Evolutionary conservation across 2,329 filamentous ascomycete genomes (phyloP).

Genomic region (Aspergillus sclerotialis): DNA sequence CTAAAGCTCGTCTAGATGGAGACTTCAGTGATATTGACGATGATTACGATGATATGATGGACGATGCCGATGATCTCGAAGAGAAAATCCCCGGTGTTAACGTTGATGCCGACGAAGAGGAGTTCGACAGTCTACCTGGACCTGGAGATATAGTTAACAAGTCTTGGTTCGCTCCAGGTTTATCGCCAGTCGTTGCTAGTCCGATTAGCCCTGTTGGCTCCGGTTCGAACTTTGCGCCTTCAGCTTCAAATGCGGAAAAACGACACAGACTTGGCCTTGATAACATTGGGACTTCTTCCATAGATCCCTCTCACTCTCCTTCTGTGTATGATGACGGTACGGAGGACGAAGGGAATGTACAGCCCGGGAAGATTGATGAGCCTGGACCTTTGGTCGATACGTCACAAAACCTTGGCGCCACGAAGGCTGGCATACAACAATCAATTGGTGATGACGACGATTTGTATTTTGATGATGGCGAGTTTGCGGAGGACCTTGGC

Average conservation of each 20-base stretch:
- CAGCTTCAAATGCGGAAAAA: background rate
- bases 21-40: conserved; percentile 37
- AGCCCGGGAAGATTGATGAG: background rate
- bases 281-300: background rate
- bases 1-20: conserved; percentile 19
- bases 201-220: conserved; percentile 20
- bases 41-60: conserved; percentile 39
- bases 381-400: conserved; percentile 1
- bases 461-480: conserved; percentile 42
- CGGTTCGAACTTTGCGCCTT: conserved; percentile 9
- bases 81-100: conserved; percentile 44
- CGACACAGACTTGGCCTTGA: background rate
- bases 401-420: background rate
- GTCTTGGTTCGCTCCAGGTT: conserved; percentile 27
- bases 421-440: conserved; percentile 4
- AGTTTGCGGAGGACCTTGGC: conserved; percentile 33
- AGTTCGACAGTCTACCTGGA: conserved; percentile 23
- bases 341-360: background rate
- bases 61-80: conserved; percentile 39
- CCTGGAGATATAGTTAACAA: conserved; percentile 17
- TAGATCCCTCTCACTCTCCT: conserved; percentile 1
- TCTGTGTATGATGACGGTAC: background rate
- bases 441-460: conserved; percentile 26
- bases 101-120: conserved; percentile 36
- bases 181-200: conserved; percentile 30